Conservation (phyloP, 2,329 filamentous ascomycete genomes). For the Cryphonectria japonica region DNA sequence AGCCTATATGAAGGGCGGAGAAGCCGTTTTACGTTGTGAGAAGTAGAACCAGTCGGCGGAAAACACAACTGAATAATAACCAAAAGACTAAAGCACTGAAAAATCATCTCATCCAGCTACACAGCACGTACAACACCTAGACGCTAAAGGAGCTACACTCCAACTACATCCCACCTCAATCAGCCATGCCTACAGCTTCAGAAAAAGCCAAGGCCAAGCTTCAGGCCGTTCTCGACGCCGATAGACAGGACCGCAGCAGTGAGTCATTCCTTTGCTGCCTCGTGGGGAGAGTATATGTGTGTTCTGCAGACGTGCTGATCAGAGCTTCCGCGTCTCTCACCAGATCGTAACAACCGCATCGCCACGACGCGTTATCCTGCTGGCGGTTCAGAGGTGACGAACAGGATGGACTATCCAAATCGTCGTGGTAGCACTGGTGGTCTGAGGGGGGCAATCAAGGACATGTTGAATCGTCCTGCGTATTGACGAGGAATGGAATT, state of each 20-base stretch:
- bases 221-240: neutral
- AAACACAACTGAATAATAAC: neutral
- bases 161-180: neutral
- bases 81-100: neutral
- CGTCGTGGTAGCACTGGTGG: neutral
- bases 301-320: neutral
- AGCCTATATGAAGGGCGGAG: neutral
- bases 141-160: neutral
- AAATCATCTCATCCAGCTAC: neutral
- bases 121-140: neutral
- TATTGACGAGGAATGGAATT: neutral
- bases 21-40: neutral
- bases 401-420: slow-evolving; percentile 9
- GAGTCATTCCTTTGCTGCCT: neutral
- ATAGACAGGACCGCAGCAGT: slow-evolving; percentile 6
- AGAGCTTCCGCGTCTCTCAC: neutral
- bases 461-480: slow-evolving; percentile 8
- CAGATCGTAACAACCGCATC: slow-evolving; percentile 4
- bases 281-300: neutral
- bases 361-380: neutral
- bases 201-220: slow-evolving; percentile 6
- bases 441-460: neutral
- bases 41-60: neutral
- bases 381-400: slow-evolving; percentile 7
- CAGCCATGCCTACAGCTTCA: neutral